A percentile compares a stretch with the other conserved stretches of the same genome.
phyloP scores from a whole-genome alignment of 78 protist species.

The Isochrysis galbana region DNA sequence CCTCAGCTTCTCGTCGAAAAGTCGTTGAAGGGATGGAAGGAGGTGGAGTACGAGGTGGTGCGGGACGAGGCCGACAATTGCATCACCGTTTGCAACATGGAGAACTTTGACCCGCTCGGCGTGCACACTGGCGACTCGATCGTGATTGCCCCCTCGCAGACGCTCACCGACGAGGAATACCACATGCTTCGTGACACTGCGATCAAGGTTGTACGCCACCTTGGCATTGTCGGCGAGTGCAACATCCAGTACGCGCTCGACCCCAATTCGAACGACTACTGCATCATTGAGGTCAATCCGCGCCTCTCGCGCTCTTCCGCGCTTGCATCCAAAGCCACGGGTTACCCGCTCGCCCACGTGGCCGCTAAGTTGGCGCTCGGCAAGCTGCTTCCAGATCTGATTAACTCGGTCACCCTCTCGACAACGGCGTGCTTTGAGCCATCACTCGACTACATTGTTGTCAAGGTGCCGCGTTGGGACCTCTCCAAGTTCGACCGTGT shows the following conservation, averaged over 20 bases:
- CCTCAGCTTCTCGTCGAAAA: slow-evolving; percentile 84
- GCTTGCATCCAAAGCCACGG: slow-evolving; percentile 96
- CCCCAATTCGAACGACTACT: slow-evolving; percentile 80
- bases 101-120: slow-evolving; percentile 96
- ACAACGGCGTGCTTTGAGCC: slow-evolving; percentile 97
- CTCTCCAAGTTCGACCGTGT: slow-evolving; percentile 81
- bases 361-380: slow-evolving; percentile 95
- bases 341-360: slow-evolving; percentile 95
- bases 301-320: slow-evolving; percentile 94
- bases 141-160: slow-evolving; percentile 96
- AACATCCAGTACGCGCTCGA: slow-evolving; percentile 95
- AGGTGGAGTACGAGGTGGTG: slow-evolving; percentile 97
- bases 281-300: slow-evolving; percentile 88
- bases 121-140: slow-evolving; percentile 98
- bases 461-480: slow-evolving; percentile 89
- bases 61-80: slow-evolving; percentile 95
- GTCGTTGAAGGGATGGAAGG: slow-evolving; percentile 96
- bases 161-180: slow-evolving; percentile 91
- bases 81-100: slow-evolving; percentile 99
- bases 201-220: slow-evolving; percentile 88
- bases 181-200: slow-evolving; percentile 90
- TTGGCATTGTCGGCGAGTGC: slow-evolving; percentile 97
- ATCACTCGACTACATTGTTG: slow-evolving; percentile 91
- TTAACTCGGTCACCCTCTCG: slow-evolving; percentile 74
- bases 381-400: slow-evolving; percentile 57